These are phyloP conservation scores for Xylaria castorea DNA, from an alignment of 495 filamentous ascomycete species.

Conservation along the genomic window DNA sequence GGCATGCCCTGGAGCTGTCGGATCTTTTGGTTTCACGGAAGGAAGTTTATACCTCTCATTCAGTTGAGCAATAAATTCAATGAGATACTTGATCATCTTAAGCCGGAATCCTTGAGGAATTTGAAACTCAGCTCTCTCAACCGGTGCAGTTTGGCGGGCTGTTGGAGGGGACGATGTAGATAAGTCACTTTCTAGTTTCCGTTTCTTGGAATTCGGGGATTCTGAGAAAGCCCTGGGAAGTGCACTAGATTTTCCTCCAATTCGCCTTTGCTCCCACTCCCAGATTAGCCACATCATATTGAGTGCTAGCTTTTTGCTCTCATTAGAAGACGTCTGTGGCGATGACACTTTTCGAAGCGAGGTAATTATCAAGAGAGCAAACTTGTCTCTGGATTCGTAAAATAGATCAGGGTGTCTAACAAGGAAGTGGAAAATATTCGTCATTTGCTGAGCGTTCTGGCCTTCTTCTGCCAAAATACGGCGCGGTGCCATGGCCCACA, in stretches of 20 bases:
- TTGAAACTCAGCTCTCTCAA: constrained; percentile 70
- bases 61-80: constrained; percentile 90
- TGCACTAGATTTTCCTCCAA: constrained; percentile 58
- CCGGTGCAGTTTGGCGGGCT: constrained; percentile 46
- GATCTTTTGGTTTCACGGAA: constrained; percentile 68
- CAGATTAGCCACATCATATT: constrained; percentile 89
- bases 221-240: constrained; percentile 60
- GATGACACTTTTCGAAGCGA: constrained; percentile 87
- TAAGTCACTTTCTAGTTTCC: constrained; percentile 68
- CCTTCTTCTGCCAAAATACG: constrained; percentile 93
- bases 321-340: constrained; percentile 84
- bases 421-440: constrained; percentile 95
- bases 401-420: constrained; percentile 92
- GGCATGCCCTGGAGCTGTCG: constrained; percentile 51
- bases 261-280: constrained; percentile 87
- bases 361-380: constrained; percentile 84
- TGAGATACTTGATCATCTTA: constrained; percentile 88
- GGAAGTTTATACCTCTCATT: constrained; percentile 80
- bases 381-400: constrained; percentile 91
- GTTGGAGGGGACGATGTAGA: constrained; percentile 56
- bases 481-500: constrained; percentile 91
- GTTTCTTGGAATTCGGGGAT: constrained; percentile 76
- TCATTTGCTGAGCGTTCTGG: constrained; percentile 95
- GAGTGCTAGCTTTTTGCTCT: constrained; percentile 89
- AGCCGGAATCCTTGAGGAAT: constrained; percentile 69